A percentile compares a stretch with the other conserved stretches of the same genome.
phyloP scores from a whole-genome alignment of 2,329 filamentous ascomycete genomes.

The Akanthomyces dipterigenus region DNA sequence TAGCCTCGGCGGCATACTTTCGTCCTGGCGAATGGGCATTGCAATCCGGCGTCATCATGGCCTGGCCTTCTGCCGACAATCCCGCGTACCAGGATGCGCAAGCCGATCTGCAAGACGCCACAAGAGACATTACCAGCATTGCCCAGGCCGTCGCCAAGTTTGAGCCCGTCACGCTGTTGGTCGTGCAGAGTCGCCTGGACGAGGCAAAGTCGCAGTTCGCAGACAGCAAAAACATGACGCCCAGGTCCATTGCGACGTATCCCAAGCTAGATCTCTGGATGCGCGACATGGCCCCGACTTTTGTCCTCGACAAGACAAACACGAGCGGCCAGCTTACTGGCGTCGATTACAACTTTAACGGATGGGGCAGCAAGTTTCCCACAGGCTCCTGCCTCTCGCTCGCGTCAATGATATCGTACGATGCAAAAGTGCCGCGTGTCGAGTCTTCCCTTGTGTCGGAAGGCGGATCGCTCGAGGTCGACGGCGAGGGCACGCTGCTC shows the following conservation, averaged over 20 bases:
- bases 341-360: conserved; percentile 24
- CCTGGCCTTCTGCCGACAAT: conserved; percentile 3
- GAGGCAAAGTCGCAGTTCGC: conserved; percentile 12
- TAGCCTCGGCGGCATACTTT: not conserved
- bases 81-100: not conserved
- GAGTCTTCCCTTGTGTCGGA: conserved; percentile 15
- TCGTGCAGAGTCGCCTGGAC: conserved; percentile 6
- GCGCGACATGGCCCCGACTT: conserved; percentile 21
- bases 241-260: conserved; percentile 7
- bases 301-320: conserved; percentile 11
- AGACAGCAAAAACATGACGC: not conserved
- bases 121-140: conserved; percentile 19
- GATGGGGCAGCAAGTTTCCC: conserved; percentile 20
- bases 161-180: conserved; percentile 20
- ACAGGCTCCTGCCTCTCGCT: conserved; percentile 12
- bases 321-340: conserved; percentile 11
- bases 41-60: conserved; percentile 4
- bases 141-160: conserved; percentile 20
- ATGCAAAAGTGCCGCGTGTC: not conserved
- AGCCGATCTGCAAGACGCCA: conserved; percentile 7
- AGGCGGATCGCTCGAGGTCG: conserved; percentile 18
- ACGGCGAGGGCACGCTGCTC: conserved; percentile 19
- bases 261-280: conserved; percentile 20
- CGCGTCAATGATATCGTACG: conserved; percentile 12
- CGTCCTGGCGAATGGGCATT: conserved; percentile 9